Evolutionary conservation across 306 rosid species (phyloP).

Genomic region (Inga leiocalycina): DNA sequence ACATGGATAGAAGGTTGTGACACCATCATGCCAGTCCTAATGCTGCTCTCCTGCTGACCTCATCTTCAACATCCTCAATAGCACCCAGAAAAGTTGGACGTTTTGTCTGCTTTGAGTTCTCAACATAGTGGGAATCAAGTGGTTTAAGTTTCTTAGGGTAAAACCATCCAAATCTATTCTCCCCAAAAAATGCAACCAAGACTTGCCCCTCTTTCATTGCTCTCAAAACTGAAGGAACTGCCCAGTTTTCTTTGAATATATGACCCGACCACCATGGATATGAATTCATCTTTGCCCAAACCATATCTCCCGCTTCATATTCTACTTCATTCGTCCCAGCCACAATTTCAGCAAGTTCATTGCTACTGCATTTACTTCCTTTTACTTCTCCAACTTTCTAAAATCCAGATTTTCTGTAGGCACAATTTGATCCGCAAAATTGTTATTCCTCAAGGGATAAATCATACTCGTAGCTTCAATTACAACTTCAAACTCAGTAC

Average conservation of each 20-base stretch:
- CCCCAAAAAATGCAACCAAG: conserved; percentile 26
- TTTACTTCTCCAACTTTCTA: background rate
- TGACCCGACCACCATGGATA: conserved; percentile 25
- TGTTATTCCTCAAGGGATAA: background rate
- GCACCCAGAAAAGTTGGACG: background rate
- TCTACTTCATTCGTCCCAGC: background rate
- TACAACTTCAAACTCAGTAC: background rate
- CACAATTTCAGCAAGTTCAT: background rate
- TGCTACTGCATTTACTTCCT: background rate
- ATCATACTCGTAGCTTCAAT: background rate
- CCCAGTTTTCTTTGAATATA: conserved; percentile 14
- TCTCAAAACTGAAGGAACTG: background rate
- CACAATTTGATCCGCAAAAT: background rate
- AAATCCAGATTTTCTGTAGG: background rate
- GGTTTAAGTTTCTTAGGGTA: conserved; percentile 7
- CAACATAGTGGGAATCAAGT: conserved; percentile 20
- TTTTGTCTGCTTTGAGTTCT: conserved; percentile 6
- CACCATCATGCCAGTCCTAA: conserved; percentile 29
- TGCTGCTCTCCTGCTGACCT: conserved; percentile 12
- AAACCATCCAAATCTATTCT: conserved; percentile 26
- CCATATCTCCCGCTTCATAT: conserved; percentile 33
- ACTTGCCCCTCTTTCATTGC: conserved; percentile 26
- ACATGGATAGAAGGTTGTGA: background rate
- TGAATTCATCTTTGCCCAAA: conserved; percentile 27
- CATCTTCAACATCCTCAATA: conserved; percentile 12